Conservation (phyloP, 2,329 filamentous ascomycete genomes). For the Fusarium palustre region DNA sequence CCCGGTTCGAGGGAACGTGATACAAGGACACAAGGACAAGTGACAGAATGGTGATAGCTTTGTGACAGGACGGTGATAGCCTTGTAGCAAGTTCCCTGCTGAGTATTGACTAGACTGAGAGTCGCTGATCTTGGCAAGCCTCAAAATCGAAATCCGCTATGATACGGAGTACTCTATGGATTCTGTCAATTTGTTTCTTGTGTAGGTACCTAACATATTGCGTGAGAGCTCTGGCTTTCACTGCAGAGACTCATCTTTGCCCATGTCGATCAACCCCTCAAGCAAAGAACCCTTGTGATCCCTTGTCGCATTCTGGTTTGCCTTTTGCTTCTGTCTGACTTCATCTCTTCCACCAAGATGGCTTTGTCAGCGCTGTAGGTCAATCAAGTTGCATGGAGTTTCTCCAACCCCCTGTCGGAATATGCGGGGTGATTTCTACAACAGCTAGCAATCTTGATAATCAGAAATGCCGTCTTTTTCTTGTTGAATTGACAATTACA, state of each 20-base stretch:
- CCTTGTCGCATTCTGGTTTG: not conserved
- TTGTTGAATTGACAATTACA: slow-evolving; percentile 27
- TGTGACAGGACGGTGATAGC: not conserved
- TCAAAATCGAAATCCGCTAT: slow-evolving; percentile 3
- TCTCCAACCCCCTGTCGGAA: slow-evolving; percentile 10
- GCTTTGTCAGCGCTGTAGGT: slow-evolving; percentile 35
- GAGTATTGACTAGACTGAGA: not conserved
- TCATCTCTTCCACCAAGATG: slow-evolving; percentile 9
- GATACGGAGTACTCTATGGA: not conserved
- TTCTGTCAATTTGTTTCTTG: not conserved
- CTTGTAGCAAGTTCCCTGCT: slow-evolving; percentile 20
- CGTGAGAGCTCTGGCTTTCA: not conserved
- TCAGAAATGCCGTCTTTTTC: slow-evolving; percentile 2
- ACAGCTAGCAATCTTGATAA: slow-evolving; percentile 29
- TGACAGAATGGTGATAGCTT: not conserved
- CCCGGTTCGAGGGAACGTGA: slow-evolving; percentile 42
- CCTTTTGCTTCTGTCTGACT: slow-evolving; percentile 14
- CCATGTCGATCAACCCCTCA: not conserved
- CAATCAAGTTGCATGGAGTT: slow-evolving; percentile 29
- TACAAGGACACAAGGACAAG: slow-evolving; percentile 18
- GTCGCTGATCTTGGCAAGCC: slow-evolving; percentile 4
- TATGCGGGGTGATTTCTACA: slow-evolving; percentile 26
- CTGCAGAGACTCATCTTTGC: not conserved
- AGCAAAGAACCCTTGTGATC: not conserved
- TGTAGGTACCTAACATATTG: not conserved